Percentiles rank a stretch among this genome's conserved stretches.
Evolutionary conservation across 2,329 filamentous ascomycete genomes (phyloP).

Genomic region (Botryosphaeria dothidea): DNA sequence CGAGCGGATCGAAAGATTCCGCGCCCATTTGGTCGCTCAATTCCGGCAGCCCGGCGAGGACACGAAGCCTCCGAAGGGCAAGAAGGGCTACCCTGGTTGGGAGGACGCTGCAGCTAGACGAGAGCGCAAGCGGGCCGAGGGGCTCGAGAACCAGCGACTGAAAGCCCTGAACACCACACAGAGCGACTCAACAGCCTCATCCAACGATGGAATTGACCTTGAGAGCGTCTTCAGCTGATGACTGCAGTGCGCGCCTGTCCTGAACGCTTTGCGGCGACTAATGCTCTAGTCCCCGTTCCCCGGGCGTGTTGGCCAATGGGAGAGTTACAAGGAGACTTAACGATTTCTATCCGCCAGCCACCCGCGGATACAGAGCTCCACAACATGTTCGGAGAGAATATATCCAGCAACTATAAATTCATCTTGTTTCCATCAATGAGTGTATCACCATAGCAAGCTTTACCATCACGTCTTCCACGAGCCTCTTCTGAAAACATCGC

Average conservation of each 20-base stretch:
- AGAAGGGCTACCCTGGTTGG: conserved; percentile 40
- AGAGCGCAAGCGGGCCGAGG: conserved; percentile 44
- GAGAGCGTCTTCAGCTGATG: conserved; percentile 18
- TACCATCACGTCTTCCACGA: neutral
- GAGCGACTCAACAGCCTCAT: neutral
- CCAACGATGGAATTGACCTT: conserved; percentile 11
- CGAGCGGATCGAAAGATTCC: conserved; percentile 67
- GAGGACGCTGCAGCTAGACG: conserved; percentile 41
- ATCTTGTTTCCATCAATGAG: neutral
- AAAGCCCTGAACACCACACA: neutral
- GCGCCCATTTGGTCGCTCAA: conserved; percentile 47
- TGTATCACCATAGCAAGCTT: neutral
- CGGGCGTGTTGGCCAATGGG: conserved; percentile 21
- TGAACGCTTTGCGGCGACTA: neutral
- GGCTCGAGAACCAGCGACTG: conserved; percentile 36
- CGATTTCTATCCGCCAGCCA: conserved; percentile 14
- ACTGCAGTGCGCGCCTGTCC: neutral
- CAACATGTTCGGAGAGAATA: neutral
- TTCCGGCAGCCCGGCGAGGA: neutral
- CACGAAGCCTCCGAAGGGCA: conserved; percentile 24
- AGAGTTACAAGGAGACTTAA: conserved; percentile 21
- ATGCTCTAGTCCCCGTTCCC: conserved; percentile 1
- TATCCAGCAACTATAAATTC: neutral
- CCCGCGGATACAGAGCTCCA: neutral
- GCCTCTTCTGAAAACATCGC: no score